Percentiles rank a stretch among this genome's conserved stretches.
Conservation (phyloP, 1,284 basidiomycete species). For the Moesziomyces parantarcticus region DNA sequence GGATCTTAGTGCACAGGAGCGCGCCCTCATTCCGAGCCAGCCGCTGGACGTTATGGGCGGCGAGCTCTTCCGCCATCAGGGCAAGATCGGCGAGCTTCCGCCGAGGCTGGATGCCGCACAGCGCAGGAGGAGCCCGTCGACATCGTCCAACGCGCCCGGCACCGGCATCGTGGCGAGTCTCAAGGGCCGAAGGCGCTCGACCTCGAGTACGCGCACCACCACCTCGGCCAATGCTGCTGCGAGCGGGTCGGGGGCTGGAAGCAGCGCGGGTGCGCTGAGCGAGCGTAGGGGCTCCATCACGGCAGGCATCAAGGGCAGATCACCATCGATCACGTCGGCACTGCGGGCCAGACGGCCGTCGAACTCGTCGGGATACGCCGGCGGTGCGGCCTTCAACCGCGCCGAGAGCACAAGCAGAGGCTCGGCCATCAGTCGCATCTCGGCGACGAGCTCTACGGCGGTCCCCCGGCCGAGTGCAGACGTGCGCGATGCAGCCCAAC, state of each 20-base stretch:
- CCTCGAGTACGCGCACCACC: conserved; percentile 27
- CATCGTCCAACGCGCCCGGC: conserved; percentile 7
- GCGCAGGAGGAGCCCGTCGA: conserved; percentile 17
- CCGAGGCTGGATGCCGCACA: conserved; percentile 12
- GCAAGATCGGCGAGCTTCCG: conserved; percentile 63
- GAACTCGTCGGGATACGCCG: conserved; percentile 12
- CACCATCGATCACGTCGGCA: conserved; percentile 20
- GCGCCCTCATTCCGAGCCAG: conserved; percentile 55
- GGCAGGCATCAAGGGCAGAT: conserved; percentile 32
- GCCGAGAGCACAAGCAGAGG: conserved; percentile 16
- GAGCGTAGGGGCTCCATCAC: conserved; percentile 23
- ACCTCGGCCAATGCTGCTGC: background rate
- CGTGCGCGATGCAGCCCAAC: too few species aligned
- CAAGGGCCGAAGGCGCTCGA: conserved; percentile 24
- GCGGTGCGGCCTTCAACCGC: conserved; percentile 17
- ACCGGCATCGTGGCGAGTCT: conserved; percentile 33
- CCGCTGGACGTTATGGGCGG: conserved; percentile 50
- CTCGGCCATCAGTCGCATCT: conserved; percentile 23
- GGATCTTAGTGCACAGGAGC: conserved; percentile 59
- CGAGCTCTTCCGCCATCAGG: conserved; percentile 48
- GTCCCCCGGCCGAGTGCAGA: background rate
- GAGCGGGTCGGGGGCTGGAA: background rate
- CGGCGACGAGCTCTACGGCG: conserved; percentile 7
- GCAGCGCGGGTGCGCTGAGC: background rate
- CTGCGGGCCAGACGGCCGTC: conserved; percentile 18